Evolutionary conservation across 2,329 filamentous ascomycete species (phyloP).

Genomic region (Pleochaeta shiraiana): DNA sequence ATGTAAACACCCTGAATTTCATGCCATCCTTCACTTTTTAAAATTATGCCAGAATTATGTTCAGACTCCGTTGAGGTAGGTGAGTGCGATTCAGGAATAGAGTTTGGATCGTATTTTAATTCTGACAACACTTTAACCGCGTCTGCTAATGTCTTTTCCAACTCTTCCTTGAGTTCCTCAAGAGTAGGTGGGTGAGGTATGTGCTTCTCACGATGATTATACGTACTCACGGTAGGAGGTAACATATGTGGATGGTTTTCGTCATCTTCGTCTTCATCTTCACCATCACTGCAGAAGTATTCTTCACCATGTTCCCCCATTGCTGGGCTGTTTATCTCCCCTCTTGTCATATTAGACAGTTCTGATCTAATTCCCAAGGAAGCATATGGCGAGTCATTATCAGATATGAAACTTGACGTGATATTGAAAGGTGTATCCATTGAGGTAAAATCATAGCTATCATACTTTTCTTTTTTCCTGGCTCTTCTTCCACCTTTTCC

Average conservation of each 20-base stretch:
- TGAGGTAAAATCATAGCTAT: constrained; percentile 34
- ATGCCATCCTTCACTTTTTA: constrained; percentile 50
- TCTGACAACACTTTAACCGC: constrained; percentile 46
- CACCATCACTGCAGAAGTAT: too few species aligned
- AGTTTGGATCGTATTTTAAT: constrained; percentile 21
- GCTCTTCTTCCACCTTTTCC: constrained; percentile 77
- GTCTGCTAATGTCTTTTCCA: constrained; percentile 45
- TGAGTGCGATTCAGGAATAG: constrained; percentile 9
- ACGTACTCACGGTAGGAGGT: constrained; percentile 93
- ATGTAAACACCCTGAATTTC: constrained; percentile 85
- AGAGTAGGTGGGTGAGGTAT: constrained; percentile 71
- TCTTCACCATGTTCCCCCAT: constrained; percentile 9
- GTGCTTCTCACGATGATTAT: constrained; percentile 63
- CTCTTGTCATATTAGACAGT: constrained; percentile 18
- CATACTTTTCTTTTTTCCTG: constrained; percentile 37
- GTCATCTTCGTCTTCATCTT: constrained; percentile 31
- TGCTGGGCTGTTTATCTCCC: constrained; percentile 20
- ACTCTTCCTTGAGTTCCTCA: constrained; percentile 48
- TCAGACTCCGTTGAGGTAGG: too few species aligned
- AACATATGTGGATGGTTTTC: constrained; percentile 57
- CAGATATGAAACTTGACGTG: constrained; percentile 24
- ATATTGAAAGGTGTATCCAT: constrained; percentile 25
- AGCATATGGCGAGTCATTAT: constrained; percentile 36
- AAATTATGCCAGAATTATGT: too few species aligned
- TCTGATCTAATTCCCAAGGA: constrained; percentile 39